phyloP scores from a whole-genome alignment of 306 rosid species.

The Hylodesmum podocarpum region DNA sequence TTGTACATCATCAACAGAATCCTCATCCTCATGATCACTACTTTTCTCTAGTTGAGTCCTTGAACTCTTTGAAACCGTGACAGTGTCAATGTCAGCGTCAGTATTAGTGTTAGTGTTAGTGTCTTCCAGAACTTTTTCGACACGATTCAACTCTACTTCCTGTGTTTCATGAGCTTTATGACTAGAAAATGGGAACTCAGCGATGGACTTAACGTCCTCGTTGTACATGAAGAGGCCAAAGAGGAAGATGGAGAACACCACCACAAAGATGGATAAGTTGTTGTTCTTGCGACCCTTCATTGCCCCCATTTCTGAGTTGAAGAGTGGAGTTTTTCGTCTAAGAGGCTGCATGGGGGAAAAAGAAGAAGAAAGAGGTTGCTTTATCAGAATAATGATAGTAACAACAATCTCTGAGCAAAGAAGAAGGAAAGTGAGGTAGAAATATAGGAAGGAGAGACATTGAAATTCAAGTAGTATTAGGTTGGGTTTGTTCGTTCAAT shows the following conservation, averaged over 20 bases:
- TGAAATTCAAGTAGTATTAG: conserved; percentile 31
- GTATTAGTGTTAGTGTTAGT: not conserved
- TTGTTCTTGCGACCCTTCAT: conserved; percentile 84
- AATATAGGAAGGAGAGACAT: conserved; percentile 53
- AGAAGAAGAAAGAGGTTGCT: not conserved
- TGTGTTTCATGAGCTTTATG: conserved; percentile 64
- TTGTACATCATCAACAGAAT: conserved; percentile 56
- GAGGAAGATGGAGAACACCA: conserved; percentile 73
- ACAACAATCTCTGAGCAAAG: not conserved
- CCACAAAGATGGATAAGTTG: conserved; percentile 73
- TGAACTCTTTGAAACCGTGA: conserved; percentile 35
- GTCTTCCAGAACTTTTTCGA: not conserved
- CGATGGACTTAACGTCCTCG: conserved; percentile 89
- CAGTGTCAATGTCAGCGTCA: not conserved
- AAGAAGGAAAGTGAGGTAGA: conserved; percentile 40
- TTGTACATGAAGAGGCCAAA: conserved; percentile 95
- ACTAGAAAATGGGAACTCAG: conserved; percentile 82
- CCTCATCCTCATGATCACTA: conserved; percentile 24
- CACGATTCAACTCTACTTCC: conserved; percentile 30
- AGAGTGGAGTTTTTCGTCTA: conserved; percentile 70
- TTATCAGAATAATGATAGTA: not conserved
- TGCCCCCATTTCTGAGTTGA: conserved; percentile 54
- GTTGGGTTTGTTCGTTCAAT: conserved; percentile 49
- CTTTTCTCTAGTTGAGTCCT: conserved; percentile 47
- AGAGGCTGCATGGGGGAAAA: conserved; percentile 61